phyloP scores from a whole-genome alignment of 129 eudicot species.

The Helianthus tuberosus region DNA sequence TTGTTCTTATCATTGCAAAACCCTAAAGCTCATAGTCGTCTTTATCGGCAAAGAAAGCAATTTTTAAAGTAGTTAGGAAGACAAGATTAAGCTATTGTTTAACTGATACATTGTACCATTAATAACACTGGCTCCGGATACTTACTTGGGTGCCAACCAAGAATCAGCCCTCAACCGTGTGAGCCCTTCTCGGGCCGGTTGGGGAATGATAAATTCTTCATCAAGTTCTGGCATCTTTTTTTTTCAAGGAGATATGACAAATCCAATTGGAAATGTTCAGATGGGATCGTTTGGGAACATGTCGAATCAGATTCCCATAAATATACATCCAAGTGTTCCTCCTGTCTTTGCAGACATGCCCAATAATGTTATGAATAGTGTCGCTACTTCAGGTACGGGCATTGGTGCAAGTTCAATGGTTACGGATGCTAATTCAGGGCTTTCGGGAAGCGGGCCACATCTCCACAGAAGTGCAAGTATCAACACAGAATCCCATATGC shows the following conservation, averaged over 20 bases:
- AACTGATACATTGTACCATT: no score
- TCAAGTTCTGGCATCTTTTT: constrained; percentile 69
- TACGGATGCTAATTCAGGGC: constrained; percentile 78
- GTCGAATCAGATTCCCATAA: constrained; percentile 42
- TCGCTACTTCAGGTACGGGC: constrained; percentile 65
- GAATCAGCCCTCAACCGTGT: constrained; percentile 38
- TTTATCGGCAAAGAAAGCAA: not conserved
- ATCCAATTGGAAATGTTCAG: constrained; percentile 44
- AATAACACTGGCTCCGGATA: constrained; percentile 48
- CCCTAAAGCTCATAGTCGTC: not conserved
- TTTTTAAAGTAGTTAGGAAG: not conserved
- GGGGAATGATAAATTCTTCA: constrained; percentile 63
- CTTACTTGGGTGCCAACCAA: constrained; percentile 49
- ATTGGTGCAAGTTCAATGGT: constrained; percentile 77
- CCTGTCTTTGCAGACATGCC: constrained; percentile 55
- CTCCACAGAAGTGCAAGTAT: constrained; percentile 79
- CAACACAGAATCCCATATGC: constrained; percentile 60
- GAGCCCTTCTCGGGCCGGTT: constrained; percentile 77
- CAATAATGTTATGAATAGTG: constrained; percentile 54
- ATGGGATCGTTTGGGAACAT: constrained; percentile 60
- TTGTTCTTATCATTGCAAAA: not conserved
- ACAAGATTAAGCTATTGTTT: not conserved
- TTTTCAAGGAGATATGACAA: constrained; percentile 63
- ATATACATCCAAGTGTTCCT: constrained; percentile 39
- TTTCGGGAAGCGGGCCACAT: constrained; percentile 67